Base-by-base conservation (phyloP, 164 flowering plant genomes). In the Kingdonia uniflora region DNA sequence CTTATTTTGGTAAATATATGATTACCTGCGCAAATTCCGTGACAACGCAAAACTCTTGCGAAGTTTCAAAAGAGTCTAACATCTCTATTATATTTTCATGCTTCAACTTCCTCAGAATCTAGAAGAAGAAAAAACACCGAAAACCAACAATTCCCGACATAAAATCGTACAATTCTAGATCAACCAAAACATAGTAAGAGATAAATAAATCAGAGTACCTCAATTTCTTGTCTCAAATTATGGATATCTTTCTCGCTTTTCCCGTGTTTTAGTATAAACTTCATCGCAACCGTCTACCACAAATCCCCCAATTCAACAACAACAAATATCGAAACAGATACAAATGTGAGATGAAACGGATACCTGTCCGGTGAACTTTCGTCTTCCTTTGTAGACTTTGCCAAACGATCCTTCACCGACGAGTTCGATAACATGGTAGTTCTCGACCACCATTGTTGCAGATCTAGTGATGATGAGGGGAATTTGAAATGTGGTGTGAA, bases 361-460 rank as follows among this genome's bases (percentile, higher is more conserved):
- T 57, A 88, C 99, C 96, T 92, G 87, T 40, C 95, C 90, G 0
- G 91, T 79, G 58, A 35, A 72, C 65, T 92, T 92, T 37, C 89
- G 76, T 46, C 99, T 75, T 47, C 99, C 99, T 58, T 88, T 92
- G 65, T 85, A 88, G 0, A 92, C 99, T 54, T 85, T 92, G 1
- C 99, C 99, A 51, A 92, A 92, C 1, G 99, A 92, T 11, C 99
- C 99, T 69, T 88, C 99, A 6, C 99, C 99, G 0, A 92, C 95
- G 7, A 85, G 76, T 73, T 86, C 96, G 16, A 88, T 82, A 17
- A 92, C 99, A 60, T 88, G 96, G 71, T 92, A 92, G 51, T 86
- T 68, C 40, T 92, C 99, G 0, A 92, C 74, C 0, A 91, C 88
- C 98, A 92, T 91, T 29, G 35, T 29, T 29, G 35, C 35, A 29